Evolutionary conservation across 352 stramenopile genomes (phyloP), one percentile per base, ranked within the genome.

Genomic region (Phytophthora pini): DNA sequence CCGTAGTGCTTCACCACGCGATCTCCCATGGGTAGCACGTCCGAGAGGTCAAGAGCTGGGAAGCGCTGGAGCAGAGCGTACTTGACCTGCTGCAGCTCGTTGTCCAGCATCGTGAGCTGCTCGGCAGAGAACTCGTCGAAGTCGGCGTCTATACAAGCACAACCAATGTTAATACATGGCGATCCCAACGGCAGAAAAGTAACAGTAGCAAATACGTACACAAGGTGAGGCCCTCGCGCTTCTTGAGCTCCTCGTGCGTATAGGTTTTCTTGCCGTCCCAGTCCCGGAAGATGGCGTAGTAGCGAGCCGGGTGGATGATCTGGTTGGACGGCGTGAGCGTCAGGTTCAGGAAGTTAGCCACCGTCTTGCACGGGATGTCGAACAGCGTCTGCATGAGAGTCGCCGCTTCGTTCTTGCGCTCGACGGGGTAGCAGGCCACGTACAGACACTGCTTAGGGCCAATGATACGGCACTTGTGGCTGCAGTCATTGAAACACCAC

Each of bases 271-370:
- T 84, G 71, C 90, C 92, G 65, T 98, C 90, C 89, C 89, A 97
- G 78, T 98, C 92, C 47, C 88, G 84, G 74, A 98, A 98, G 58
- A 98, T 97, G 24, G 85, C 88, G 73, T 93, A 97, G 84, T 98
- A 98, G 43, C 92, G 86, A 48, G 89, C 90, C 47, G 92, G 92
- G 67, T 98, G 92, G 71, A 98, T 95, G 73, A 98, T 97, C 76
- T 98, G 92, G 80, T 98, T 98, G 48, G 88, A 97, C 53, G 92
- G 91, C 57, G 92, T 98, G 46, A 98, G 88, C 74, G 92, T 98
- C 43, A 98, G 74, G 68, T 96, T 97, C 44, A 98, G 79, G 61
- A 98, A 98, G 80, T 98, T 98, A 65, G 92, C 89, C 22, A 98
- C 82, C 11, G 85, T 97, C 59, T 82, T 68, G 75, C 90, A 97